Evolutionary conservation across 2,329 filamentous ascomycete species (phyloP).

Genomic region (Colletotrichum horii): DNA sequence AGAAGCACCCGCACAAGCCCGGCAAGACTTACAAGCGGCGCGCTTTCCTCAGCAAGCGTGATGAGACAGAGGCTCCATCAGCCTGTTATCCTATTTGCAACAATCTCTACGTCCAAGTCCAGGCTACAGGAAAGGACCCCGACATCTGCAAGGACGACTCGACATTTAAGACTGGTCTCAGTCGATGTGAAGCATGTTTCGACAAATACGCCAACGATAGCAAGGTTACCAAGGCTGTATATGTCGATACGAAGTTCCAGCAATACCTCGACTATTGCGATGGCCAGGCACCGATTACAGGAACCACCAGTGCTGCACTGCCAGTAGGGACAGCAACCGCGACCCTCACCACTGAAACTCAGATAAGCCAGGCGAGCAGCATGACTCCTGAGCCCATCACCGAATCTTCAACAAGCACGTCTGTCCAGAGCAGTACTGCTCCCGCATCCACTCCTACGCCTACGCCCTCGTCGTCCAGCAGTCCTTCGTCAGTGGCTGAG

Average conservation of each 20-base stretch:
- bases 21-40: slow-evolving; percentile 22
- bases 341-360: slow-evolving; percentile 21
- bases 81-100: slow-evolving; percentile 61
- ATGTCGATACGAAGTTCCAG: neutral
- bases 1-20: slow-evolving; percentile 2
- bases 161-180: slow-evolving; percentile 41
- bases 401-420: neutral
- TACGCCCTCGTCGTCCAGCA: neutral
- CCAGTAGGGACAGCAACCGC: slow-evolving; percentile 28
- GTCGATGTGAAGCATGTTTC: slow-evolving; percentile 50
- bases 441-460: neutral
- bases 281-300: slow-evolving; percentile 24
- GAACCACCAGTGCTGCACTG: slow-evolving; percentile 22
- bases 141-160: slow-evolving; percentile 53
- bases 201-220: neutral
- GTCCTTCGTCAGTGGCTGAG: neutral
- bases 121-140: slow-evolving; percentile 50
- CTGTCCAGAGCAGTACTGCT: neutral
- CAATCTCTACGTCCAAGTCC: slow-evolving; percentile 49
- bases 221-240: neutral
- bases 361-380: neutral
- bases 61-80: slow-evolving; percentile 42
- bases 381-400: slow-evolving; percentile 14
- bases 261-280: slow-evolving; percentile 53
- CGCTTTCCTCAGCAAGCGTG: slow-evolving; percentile 41